Conservation (phyloP, 768 basidiomycete genomes). For the Termitomyces sp. region DNA sequence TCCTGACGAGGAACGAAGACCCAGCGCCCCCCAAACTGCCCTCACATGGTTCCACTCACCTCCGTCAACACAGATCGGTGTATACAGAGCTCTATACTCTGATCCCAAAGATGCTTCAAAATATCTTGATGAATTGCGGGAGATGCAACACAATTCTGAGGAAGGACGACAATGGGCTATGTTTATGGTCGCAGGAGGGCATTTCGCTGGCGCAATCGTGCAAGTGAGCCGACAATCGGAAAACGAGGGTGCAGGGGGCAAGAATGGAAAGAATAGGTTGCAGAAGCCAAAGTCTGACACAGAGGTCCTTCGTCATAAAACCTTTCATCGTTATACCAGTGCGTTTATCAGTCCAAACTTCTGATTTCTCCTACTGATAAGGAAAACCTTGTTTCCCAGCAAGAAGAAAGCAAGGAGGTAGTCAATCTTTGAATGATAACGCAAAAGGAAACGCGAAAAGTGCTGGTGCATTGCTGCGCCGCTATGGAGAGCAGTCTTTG, state of each 20-base stretch:
- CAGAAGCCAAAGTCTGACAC: constrained; percentile 71
- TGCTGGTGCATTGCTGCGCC: constrained; percentile 87
- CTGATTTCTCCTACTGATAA: constrained; percentile 1
- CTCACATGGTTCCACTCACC: constrained; percentile 89
- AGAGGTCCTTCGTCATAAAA: constrained; percentile 86
- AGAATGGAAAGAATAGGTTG: constrained; percentile 46
- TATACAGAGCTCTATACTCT: constrained; percentile 78
- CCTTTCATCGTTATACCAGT: constrained; percentile 99
- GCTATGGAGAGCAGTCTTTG: constrained; percentile 92
- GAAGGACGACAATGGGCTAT: constrained; percentile 82
- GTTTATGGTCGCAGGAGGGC: constrained; percentile 97
- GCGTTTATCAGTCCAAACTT: constrained; percentile 24
- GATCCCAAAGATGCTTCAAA: constrained; percentile 32
- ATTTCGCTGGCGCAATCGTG: constrained; percentile 92
- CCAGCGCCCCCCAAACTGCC: constrained; percentile 49
- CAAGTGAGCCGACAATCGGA: constrained; percentile 55
- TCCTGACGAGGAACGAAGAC: constrained; percentile 30
- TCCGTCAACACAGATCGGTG: constrained; percentile 82
- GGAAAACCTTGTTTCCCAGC: constrained; percentile 43
- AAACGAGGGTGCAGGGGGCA: constrained; percentile 35
- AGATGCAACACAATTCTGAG: constrained; percentile 51
- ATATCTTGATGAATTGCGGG: constrained; percentile 57
- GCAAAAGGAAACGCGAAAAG: constrained; percentile 90
- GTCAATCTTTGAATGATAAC: constrained; percentile 88
- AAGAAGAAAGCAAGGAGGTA: constrained; percentile 95